A percentile compares a stretch with the other conserved stretches of the same genome.
Evolutionary conservation across 345 rosid genomes (phyloP).

Genomic region (Eucalyptus sideroxylon): DNA sequence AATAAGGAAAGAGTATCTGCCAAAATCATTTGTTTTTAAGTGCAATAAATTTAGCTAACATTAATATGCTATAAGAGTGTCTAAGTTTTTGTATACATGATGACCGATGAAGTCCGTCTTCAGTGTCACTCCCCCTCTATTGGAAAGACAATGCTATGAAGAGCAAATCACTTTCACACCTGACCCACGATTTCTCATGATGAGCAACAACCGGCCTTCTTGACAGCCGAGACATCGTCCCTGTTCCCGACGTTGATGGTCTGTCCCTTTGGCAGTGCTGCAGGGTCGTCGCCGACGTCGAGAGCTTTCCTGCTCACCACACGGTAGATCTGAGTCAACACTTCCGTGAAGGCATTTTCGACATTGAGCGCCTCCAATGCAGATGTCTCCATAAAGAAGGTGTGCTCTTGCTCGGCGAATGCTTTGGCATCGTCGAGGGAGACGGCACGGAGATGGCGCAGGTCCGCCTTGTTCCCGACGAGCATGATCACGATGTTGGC

Average conservation of each 20-base stretch:
- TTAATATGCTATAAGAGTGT: not conserved
- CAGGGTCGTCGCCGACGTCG: slow-evolving; percentile 70
- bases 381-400: slow-evolving; percentile 81
- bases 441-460: slow-evolving; percentile 79
- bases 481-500: slow-evolving; percentile 85
- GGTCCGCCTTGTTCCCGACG: slow-evolving; percentile 86
- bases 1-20: not conserved
- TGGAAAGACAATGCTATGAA: not conserved
- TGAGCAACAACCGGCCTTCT: slow-evolving; percentile 74
- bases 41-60: not conserved
- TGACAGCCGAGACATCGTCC: slow-evolving; percentile 80
- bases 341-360: slow-evolving; percentile 77
- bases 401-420: slow-evolving; percentile 66
- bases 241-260: slow-evolving; percentile 47
- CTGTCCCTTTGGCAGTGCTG: slow-evolving; percentile 80
- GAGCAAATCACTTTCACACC: not conserved
- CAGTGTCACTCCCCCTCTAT: not conserved
- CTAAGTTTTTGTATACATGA: not conserved
- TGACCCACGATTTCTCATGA: not conserved
- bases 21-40: not conserved
- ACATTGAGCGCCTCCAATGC: slow-evolving; percentile 82
- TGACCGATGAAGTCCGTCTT: not conserved
- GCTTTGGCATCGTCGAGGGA: slow-evolving; percentile 50
- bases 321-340: slow-evolving; percentile 63
- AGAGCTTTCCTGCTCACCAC: slow-evolving; percentile 81